Evolutionary conservation across 176 grass and related monocot species (phyloP), one percentile per base, ranked within the genome.

Genomic region (Areca catechu): DNA sequence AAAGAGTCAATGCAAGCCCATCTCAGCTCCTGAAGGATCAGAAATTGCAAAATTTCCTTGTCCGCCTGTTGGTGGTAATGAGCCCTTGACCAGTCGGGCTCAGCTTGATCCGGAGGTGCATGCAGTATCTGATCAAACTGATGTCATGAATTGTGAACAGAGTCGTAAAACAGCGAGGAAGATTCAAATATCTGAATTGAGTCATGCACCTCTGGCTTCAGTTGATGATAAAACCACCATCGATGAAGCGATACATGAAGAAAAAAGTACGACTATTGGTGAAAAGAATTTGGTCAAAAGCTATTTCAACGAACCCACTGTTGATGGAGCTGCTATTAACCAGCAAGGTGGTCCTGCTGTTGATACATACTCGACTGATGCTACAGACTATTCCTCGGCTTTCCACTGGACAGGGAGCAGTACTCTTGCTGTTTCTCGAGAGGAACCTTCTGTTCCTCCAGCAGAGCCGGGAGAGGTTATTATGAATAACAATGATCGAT

Each of bases 401-500:
- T 69, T 74, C 17, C 71, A 50, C 27, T 76, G 20, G 25, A 58
- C 66, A 29, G 59, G 50, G 37, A 70, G 62, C 23, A 37, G 50
- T 63, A 24, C 61, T 64, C n/a, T 12, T 71, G 37, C 66, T 73
- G 57, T 57, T 77, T 65, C 75, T 68, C 49, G 7, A 18, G 79
- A 81, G 67, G 79, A 90, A 75, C 51, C 68, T 56, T 24, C 65
- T 63, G 57, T 66, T 71, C 72, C 68, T 27, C 58, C 29, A 34
- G 61, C 29, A 61, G 62, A 86, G 24, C 80, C 71, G 67, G 81
- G 28, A 62, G 85, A 82, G 57, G 66, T 81, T 59, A 48, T 70
- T 77, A 78, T 79, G 57, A 76, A 74, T 68, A 86, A 67, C 34
- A 74, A 82, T 82, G 82, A 83, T 49, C 75, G 58, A n/a, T 77